Evolutionary conservation across 352 stramenopile genomes (phyloP).

Genomic region (Aphanomyces astaci): DNA sequence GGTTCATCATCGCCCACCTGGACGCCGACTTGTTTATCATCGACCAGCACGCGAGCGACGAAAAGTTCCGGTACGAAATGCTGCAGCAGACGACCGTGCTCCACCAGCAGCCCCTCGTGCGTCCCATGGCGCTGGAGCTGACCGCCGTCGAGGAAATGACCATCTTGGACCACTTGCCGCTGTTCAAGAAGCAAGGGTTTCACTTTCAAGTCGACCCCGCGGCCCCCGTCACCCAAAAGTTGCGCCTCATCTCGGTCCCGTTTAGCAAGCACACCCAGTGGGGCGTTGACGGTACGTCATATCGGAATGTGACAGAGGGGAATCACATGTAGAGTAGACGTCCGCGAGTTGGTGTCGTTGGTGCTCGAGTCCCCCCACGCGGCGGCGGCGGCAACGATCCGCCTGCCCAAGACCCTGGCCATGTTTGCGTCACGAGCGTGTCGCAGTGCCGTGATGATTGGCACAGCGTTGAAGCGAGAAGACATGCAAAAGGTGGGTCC

Average conservation of each 20-base stretch:
- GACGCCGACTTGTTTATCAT: constrained; percentile 95
- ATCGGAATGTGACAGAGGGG: background rate
- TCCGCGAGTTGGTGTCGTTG: constrained; percentile 81
- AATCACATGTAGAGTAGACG: constrained; percentile 39
- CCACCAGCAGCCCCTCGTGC: constrained; percentile 93
- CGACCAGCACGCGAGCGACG: constrained; percentile 98
- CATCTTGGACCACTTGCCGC: constrained; percentile 88
- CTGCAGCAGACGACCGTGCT: constrained; percentile 83
- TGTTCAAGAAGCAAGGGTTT: constrained; percentile 96
- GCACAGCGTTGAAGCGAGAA: constrained; percentile 83
- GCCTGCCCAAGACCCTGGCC: constrained; percentile 90
- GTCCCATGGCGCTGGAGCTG: constrained; percentile 86
- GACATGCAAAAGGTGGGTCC: constrained; percentile 89
- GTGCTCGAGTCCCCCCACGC: constrained; percentile 56
- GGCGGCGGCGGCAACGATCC: constrained; percentile 40
- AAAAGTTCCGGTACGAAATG: constrained; percentile 81
- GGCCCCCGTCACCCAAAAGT: constrained; percentile 42
- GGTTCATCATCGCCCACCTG: constrained; percentile 92
- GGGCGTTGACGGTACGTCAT: constrained; percentile 48
- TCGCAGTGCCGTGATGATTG: constrained; percentile 95
- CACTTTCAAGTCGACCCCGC: constrained; percentile 49
- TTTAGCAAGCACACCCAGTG: constrained; percentile 86
- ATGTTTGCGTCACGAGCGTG: constrained; percentile 96
- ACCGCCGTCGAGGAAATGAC: constrained; percentile 89
- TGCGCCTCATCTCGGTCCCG: constrained; percentile 72